Conservation (phyloP, 495 filamentous ascomycete genomes). For the Hypoxylon intermedium region DNA sequence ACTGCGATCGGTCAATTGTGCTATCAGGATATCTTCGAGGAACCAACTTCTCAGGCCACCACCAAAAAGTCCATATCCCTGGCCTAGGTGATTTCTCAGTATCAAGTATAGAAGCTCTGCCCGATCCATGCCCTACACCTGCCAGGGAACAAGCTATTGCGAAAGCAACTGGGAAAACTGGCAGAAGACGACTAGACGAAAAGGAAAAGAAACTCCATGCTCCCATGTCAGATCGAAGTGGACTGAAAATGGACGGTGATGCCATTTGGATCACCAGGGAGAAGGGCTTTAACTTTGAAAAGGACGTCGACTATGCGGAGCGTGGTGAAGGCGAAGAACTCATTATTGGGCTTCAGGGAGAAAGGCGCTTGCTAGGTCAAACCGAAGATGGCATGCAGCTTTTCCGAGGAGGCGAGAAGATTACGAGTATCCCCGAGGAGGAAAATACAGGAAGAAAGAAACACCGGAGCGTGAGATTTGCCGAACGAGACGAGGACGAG, state of each 20-base stretch:
- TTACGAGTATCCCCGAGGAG: constrained; percentile 67
- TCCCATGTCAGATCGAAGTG: constrained; percentile 96
- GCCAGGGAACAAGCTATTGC: constrained; percentile 83
- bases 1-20: constrained; percentile 87
- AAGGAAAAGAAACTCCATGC: constrained; percentile 96
- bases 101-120: constrained; percentile 80
- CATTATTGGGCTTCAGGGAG: constrained; percentile 86
- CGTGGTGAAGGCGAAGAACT: constrained; percentile 91
- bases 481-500: constrained; percentile 63
- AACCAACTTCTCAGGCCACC: constrained; percentile 90
- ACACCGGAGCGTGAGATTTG: constrained; percentile 68
- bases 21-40: constrained; percentile 94
- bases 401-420: constrained; percentile 76
- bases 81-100: constrained; percentile 93
- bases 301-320: constrained; percentile 69
- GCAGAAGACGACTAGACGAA: constrained; percentile 80
- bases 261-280: constrained; percentile 65
- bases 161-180: constrained; percentile 80
- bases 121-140: constrained; percentile 95
- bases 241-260: constrained; percentile 71
- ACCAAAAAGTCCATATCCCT: constrained; percentile 88
- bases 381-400: constrained; percentile 80
- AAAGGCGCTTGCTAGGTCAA: constrained; percentile 81
- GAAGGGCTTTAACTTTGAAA: constrained; percentile 76
- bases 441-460: constrained; percentile 74